phyloP scores from a whole-genome alignment of 2,329 filamentous ascomycete species.

The Cytospora chrysosperma region DNA sequence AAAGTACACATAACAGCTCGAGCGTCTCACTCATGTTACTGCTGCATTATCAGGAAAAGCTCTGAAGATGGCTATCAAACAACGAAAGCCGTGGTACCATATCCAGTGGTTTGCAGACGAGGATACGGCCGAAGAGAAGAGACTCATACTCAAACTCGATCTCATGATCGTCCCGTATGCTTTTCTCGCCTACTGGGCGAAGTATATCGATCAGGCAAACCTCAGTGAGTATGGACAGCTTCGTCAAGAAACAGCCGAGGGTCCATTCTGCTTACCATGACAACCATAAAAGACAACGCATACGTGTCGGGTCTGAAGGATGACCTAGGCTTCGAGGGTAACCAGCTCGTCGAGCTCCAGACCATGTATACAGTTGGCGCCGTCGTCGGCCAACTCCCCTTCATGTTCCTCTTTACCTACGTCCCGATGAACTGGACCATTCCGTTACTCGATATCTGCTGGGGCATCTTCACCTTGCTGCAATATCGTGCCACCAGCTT shows the following conservation, averaged over 20 bases:
- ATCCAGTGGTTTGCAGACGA: slow-evolving; percentile 45
- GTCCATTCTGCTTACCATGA: not conserved
- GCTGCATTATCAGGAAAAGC: not conserved
- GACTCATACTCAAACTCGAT: slow-evolving; percentile 55
- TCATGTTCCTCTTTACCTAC: slow-evolving; percentile 49
- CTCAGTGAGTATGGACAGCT: slow-evolving; percentile 41
- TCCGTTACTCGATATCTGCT: slow-evolving; percentile 50
- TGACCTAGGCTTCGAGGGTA: slow-evolving; percentile 49
- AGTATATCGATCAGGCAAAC: slow-evolving; percentile 56
- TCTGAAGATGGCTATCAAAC: not conserved
- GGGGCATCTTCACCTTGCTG: slow-evolving; percentile 57
- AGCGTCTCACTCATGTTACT: not conserved
- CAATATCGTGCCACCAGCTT: slow-evolving; percentile 51
- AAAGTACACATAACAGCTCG: not conserved
- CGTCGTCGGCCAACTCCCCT: slow-evolving; percentile 51
- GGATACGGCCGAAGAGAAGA: slow-evolving; percentile 50
- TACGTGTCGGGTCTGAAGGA: slow-evolving; percentile 55
- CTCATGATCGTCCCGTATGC: slow-evolving; percentile 56
- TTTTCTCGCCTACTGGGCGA: slow-evolving; percentile 55
- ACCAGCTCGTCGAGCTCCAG: slow-evolving; percentile 55
- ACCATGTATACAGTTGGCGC: slow-evolving; percentile 52
- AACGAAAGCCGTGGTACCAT: slow-evolving; percentile 7
- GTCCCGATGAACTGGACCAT: slow-evolving; percentile 50
- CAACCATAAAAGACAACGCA: slow-evolving; percentile 45
- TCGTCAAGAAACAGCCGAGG: slow-evolving; percentile 14